Conservation (phyloP, 2,329 filamentous ascomycete species). For the Daldinia eschscholtzii region DNA sequence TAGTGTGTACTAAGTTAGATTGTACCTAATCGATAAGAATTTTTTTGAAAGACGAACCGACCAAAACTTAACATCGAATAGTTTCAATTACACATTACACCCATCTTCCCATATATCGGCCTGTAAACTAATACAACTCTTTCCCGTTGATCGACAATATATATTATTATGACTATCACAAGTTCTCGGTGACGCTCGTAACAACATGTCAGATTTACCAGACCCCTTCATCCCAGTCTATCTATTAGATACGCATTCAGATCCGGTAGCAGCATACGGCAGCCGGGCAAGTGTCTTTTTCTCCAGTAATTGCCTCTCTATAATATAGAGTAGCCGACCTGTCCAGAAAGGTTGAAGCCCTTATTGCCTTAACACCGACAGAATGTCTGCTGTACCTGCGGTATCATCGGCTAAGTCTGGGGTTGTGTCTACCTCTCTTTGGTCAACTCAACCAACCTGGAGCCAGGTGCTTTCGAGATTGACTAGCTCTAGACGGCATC, state of each 20-base stretch:
- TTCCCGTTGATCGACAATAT: not conserved
- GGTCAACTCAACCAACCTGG: slow-evolving; percentile 25
- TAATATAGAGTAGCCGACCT: not conserved
- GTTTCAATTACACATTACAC: not conserved
- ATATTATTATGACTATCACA: not conserved
- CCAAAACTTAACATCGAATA: not conserved
- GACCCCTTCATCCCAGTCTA: not conserved
- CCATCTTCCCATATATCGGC: not conserved
- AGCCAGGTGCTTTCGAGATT: slow-evolving; percentile 45
- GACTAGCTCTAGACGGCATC: slow-evolving; percentile 38
- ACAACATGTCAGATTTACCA: slow-evolving; percentile 11
- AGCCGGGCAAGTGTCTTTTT: not conserved
- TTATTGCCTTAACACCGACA: not conserved
- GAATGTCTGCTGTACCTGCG: slow-evolving; percentile 19
- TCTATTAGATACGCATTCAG: not conserved
- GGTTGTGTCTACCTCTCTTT: slow-evolving; percentile 22
- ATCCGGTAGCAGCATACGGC: not conserved
- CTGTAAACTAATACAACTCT: not conserved
- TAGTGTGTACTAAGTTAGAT: not conserved
- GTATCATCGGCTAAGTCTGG: slow-evolving; percentile 9
- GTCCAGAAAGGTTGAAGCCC: not conserved
- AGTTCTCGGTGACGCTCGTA: not conserved
- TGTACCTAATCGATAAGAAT: slow-evolving; percentile 25
- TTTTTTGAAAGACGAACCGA: not conserved
- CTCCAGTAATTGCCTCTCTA: not conserved